These are phyloP conservation scores for Atkinsonella hypoxylon DNA, from an alignment of 2,329 filamentous ascomycete genomes.

Conservation along the genomic window DNA sequence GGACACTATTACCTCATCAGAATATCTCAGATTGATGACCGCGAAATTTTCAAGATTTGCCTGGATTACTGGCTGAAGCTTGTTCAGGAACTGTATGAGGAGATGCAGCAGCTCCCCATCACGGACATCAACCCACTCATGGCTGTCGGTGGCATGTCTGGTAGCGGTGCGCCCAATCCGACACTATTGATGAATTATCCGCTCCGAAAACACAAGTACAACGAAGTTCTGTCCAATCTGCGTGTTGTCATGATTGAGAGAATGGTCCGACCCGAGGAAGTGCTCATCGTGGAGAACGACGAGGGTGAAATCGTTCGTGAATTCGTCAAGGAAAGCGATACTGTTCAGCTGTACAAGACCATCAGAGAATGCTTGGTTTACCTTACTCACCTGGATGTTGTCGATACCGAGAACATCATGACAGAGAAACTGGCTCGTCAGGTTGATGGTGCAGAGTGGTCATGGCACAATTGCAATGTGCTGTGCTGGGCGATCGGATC, in stretches of 20 bases:
- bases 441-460: constrained; percentile 94
- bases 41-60: constrained; percentile 99
- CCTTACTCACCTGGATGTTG: constrained; percentile 90
- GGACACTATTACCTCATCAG: constrained; percentile 97
- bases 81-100: constrained; percentile 94
- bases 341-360: constrained; percentile 98
- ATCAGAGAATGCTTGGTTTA: constrained; percentile 96
- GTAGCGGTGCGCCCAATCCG: constrained; percentile 76
- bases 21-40: constrained; percentile 96
- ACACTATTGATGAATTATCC: constrained; percentile 79
- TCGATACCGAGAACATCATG: constrained; percentile 98
- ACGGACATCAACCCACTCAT: constrained; percentile 86
- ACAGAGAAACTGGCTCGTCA: constrained; percentile 94
- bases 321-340: constrained; percentile 98
- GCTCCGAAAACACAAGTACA: constrained; percentile 95
- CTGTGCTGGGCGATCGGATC: constrained; percentile 99
- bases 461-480: constrained; percentile 99
- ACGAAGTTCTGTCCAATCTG: constrained; percentile 84
- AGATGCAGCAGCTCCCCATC: constrained; percentile 94
- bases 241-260: constrained; percentile 99
- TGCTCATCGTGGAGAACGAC: constrained; percentile 97
- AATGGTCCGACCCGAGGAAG: constrained; percentile 97
- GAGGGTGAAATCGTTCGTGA: constrained; percentile 98
- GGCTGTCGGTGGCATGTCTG: constrained; percentile 61
- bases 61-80: constrained; percentile 98